Evolutionary conservation across 73 alveolate species (phyloP), one percentile per base, ranked within the genome.

Genomic region (Symbiodinium pilosum): DNA sequence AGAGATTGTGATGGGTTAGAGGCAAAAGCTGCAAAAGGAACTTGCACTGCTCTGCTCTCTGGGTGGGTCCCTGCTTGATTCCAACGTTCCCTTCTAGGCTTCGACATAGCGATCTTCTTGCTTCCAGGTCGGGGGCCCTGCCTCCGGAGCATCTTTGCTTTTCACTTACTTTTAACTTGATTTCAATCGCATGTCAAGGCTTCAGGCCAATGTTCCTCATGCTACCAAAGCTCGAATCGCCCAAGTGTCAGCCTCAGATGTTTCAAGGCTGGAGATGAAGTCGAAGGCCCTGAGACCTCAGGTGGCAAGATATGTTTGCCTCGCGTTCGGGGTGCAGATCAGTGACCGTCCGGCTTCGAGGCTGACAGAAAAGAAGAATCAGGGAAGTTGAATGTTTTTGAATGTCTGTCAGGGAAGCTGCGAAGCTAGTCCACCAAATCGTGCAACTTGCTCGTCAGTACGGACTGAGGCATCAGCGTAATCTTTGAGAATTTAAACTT

Each of bases 401-500:
- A 24, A 30, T 42, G 56, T 14, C 89, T 12, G 26, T n/a, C 43
- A 56, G 95, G 69, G 83, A 26, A 7, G 95, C 47, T 3, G 47
- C 47, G 36, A 34, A 64, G 73, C 51, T 88, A 39, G 51, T 39
- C 38, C 86, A 64, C 68, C 86, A n/a, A 26, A 20, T 64, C 34
- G 20, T 88, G 26, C 95, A 43, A 11, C 36, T 88, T 68, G 71
- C 73, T 36, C 64, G 95, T 11, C 34, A 44, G 24, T 64, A 40
- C 40, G 95, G 95, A 43, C 47, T 88, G 86, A 88, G 95, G 95
- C 87, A 2, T 77, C n/a, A 47, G 86, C 16, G n/a, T n/a, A n/a
- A n/a, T 6, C 87, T n/a, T 38, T 36, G 77, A 54, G 26, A 21
- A 54, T 30, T 5, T 54, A 21, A 1, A 52, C n/a, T 54, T 54